Evolutionary conservation across 805 yeast species (phyloP).

Genomic region (Candida wancherniae): DNA sequence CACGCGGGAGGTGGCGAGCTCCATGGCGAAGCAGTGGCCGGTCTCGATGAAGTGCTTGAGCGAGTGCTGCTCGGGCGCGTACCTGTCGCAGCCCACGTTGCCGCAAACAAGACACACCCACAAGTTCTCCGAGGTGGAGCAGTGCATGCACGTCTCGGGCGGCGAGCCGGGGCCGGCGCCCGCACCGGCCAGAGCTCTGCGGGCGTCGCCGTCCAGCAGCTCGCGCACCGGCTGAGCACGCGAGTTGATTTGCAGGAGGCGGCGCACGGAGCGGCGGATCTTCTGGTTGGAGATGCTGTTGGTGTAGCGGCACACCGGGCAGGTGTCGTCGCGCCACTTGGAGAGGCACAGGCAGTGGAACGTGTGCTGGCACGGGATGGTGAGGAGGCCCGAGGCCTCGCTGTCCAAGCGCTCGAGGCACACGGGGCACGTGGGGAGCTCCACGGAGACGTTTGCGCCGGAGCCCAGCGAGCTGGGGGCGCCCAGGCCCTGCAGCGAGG

Average conservation of each 20-base stretch:
- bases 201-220: neutral
- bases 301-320: constrained; percentile 87
- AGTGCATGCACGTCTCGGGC: constrained; percentile 44
- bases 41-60: constrained; percentile 73
- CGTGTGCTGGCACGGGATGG: constrained; percentile 90
- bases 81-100: constrained; percentile 86
- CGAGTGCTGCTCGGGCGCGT: constrained; percentile 76
- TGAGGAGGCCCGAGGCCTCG: constrained; percentile 70
- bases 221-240: constrained; percentile 13
- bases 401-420: constrained; percentile 87
- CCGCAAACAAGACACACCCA: constrained; percentile 94
- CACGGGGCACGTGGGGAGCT: constrained; percentile 89
- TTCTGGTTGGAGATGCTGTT: constrained; percentile 37
- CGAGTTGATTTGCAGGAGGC: constrained; percentile 28
- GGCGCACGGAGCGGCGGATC: constrained; percentile 28
- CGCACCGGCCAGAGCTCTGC: neutral
- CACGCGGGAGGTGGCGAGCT: constrained; percentile 73
- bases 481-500: constrained; percentile 22
- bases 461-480: constrained; percentile 1
- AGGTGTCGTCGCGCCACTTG: constrained; percentile 84
- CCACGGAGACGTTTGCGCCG: constrained; percentile 31
- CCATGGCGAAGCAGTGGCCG: constrained; percentile 90
- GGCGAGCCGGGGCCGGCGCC: too few relatives aligned
- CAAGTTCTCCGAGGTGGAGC: constrained; percentile 56
- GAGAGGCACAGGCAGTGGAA: constrained; percentile 86